Conservation (phyloP, 2,329 filamentous ascomycete genomes). For the Cryoendolithus antarcticus region DNA sequence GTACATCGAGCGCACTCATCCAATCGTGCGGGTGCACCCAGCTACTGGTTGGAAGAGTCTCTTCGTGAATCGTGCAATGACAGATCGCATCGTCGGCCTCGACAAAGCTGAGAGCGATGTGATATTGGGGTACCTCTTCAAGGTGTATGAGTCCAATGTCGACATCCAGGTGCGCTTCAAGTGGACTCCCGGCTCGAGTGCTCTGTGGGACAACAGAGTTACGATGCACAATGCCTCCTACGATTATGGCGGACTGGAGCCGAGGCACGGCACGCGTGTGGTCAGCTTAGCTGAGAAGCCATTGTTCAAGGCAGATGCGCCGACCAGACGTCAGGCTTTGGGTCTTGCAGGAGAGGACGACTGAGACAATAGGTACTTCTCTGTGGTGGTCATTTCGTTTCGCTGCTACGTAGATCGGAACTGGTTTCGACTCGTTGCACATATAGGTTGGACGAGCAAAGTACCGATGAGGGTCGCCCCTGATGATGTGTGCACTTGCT, state of each 20-base stretch:
- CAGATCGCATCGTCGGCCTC: conserved; percentile 53
- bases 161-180: conserved; percentile 62
- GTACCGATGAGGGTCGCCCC: no score
- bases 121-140: conserved; percentile 53
- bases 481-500: no score
- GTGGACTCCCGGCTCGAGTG: conserved; percentile 56
- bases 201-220: conserved; percentile 54
- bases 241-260: conserved; percentile 57
- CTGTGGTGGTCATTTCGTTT: no score
- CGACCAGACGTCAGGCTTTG: conserved; percentile 53
- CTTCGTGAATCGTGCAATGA: conserved; percentile 61
- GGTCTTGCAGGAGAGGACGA: conserved; percentile 47
- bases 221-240: conserved; percentile 61
- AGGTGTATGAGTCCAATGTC: conserved; percentile 55
- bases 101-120: conserved; percentile 57
- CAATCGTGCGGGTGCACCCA: conserved; percentile 57
- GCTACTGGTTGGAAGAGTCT: conserved; percentile 64
- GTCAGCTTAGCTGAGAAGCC: conserved; percentile 61
- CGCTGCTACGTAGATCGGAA: no score
- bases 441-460: no score
- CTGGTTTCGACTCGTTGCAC: no score
- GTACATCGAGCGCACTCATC: conserved; percentile 54
- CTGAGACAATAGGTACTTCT: background rate
- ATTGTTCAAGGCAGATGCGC: conserved; percentile 51
- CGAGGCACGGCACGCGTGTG: conserved; percentile 60